These are phyloP conservation scores for Wickerhamomyces kurtzmanii DNA, from an alignment of 805 yeast species.

Conservation along the genomic window DNA sequence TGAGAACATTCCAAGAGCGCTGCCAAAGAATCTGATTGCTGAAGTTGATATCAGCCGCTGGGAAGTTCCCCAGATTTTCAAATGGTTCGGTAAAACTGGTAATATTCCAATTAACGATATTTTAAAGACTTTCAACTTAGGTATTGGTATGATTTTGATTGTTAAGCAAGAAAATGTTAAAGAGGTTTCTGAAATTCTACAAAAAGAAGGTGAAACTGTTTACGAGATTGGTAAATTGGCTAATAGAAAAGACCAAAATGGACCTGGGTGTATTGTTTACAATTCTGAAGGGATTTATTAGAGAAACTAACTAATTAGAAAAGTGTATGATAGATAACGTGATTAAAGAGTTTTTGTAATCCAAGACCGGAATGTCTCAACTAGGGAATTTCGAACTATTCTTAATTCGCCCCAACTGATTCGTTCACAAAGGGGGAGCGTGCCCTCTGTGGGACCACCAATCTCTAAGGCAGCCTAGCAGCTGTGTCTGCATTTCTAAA, in stretches of 20 bases:
- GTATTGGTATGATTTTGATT: slow-evolving; percentile 92
- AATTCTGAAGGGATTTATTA: slow-evolving; percentile 22
- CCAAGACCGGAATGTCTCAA: too few species aligned
- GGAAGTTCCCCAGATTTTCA: slow-evolving; percentile 84
- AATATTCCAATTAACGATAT: slow-evolving; percentile 80
- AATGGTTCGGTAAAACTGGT: slow-evolving; percentile 90
- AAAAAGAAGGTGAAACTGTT: slow-evolving; percentile 65
- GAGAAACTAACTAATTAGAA: slow-evolving; percentile 2
- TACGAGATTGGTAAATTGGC: slow-evolving; percentile 56
- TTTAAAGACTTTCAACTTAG: slow-evolving; percentile 87
- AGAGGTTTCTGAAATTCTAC: slow-evolving; percentile 40
- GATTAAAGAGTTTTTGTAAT: neutral
- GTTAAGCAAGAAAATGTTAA: slow-evolving; percentile 63
- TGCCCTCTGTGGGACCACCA: too few species aligned
- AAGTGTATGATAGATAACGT: too few species aligned
- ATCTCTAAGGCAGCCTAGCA: too few species aligned
- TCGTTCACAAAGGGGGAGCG: too few species aligned
- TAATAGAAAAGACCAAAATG: slow-evolving; percentile 32
- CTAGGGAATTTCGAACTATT: too few species aligned
- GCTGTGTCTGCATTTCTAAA: too few species aligned
- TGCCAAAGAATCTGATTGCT: slow-evolving; percentile 76
- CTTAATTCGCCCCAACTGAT: too few species aligned
- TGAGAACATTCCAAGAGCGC: slow-evolving; percentile 92
- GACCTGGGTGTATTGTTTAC: slow-evolving; percentile 55
- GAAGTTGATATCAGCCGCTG: slow-evolving; percentile 69